Base-by-base conservation (phyloP, 208 protist genomes). In the Acanthamoeba royreba region DNA sequence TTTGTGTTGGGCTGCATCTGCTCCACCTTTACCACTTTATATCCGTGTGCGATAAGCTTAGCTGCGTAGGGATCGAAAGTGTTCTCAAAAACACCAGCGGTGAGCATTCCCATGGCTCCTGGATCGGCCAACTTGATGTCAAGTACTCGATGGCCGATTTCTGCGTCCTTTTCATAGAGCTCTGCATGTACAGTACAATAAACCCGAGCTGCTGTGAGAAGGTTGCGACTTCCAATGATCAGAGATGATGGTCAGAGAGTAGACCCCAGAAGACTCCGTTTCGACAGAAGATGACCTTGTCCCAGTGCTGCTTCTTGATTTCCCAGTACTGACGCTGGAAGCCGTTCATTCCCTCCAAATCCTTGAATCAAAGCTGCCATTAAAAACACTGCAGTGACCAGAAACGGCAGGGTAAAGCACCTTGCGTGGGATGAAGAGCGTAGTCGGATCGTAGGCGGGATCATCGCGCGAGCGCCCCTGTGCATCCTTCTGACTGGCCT, bases 181-280 rank as follows among this genome's bases (percentile, higher is more conserved):
- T 97, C 66, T 77, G 66, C 4, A n/a, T n/a, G n/a, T n/a, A n/a
- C n/a, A n/a, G n/a, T n/a, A n/a, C n/a, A n/a, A n/a, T n/a, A n/a
- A n/a, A n/a, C n/a, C n/a, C n/a, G n/a, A n/a, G n/a, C n/a, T n/a
- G n/a, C n/a, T n/a, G n/a, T n/a, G n/a, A n/a, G 7, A n/a, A 1
- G 35, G 9, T n/a, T 55, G 13, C 49, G 38, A 35, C n/a, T 28
- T 8, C 55, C 55, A 58, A 66, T 13, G 31, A 33, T 17, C 28
- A 1, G 22, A 35, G 31, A 4, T 17, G 5, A 72, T 28, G 35
- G 35, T 38, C 33, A 72, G 28, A 7, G 31, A 38, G 22, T 8
- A n/a, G 13, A 77, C 66, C 96, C 55, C 96, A 97, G 38, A 97
- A 97, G 45, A 95, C 96, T 4, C 96, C 96, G n/a, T 96, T 96